Percentiles rank a stretch among this genome's conserved stretches.
phyloP scores from a whole-genome alignment of 257 asterid species.

The Solanum peruvianum region DNA sequence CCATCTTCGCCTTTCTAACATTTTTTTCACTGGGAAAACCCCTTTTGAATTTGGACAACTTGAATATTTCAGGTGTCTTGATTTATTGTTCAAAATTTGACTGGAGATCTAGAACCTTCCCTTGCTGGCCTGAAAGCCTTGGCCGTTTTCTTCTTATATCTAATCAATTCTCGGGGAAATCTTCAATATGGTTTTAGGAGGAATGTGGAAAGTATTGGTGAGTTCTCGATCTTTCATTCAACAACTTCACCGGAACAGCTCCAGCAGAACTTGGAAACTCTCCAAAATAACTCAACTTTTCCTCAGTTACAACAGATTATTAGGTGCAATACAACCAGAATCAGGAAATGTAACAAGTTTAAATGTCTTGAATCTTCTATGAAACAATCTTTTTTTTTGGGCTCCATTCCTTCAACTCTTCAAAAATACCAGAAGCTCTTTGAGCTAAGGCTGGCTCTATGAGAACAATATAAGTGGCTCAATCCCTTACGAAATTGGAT shows the following conservation, averaged over 20 bases:
- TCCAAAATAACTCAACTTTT: constrained; percentile 42
- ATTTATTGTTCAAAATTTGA: constrained; percentile 54
- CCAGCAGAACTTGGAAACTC: constrained; percentile 62
- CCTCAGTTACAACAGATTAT: constrained; percentile 35
- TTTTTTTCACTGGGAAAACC: constrained; percentile 37
- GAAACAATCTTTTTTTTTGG: constrained; percentile 45
- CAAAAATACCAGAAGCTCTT: constrained; percentile 68
- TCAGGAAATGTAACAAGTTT: constrained; percentile 51
- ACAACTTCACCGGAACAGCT: constrained; percentile 44
- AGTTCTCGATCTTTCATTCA: constrained; percentile 63
- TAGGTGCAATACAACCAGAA: constrained; percentile 58
- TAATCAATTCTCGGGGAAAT: constrained; percentile 35
- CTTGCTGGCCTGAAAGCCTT: constrained; percentile 39
- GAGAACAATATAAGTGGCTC: constrained; percentile 40
- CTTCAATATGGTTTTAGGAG: constrained; percentile 67
- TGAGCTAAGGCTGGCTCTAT: constrained; percentile 69
- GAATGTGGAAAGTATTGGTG: constrained; percentile 47
- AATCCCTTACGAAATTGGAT: constrained; percentile 50
- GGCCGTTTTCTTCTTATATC: constrained; percentile 50
- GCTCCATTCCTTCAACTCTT: constrained; percentile 49
- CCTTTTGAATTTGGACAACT: constrained; percentile 49
- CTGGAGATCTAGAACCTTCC: constrained; percentile 38
- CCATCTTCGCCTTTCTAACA: constrained; percentile 58
- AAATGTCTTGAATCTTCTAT: constrained; percentile 62
- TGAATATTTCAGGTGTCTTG: constrained; percentile 48